Conservation (phyloP, 2,329 filamentous ascomycete genomes). For the Fusarium chuoi region DNA sequence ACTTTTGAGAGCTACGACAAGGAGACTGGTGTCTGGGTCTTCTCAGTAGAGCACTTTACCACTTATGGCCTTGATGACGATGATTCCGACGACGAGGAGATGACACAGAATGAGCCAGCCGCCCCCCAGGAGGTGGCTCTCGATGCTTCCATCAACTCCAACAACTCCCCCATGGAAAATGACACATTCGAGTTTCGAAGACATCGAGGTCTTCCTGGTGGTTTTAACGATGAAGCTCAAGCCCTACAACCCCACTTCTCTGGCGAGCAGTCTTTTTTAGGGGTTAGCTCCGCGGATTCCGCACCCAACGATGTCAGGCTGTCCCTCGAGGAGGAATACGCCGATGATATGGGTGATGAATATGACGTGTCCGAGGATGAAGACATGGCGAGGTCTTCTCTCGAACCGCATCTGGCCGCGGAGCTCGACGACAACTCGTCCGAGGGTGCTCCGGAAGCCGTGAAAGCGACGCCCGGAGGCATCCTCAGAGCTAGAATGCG, state of each 20-base stretch:
- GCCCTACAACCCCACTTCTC: constrained; percentile 66
- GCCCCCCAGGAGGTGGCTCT: constrained; percentile 38
- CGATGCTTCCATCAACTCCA: constrained; percentile 39
- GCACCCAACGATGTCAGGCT: constrained; percentile 69
- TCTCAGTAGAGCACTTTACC: constrained; percentile 95
- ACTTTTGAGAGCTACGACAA: constrained; percentile 83
- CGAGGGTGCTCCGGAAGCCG: constrained; percentile 60
- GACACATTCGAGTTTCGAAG: constrained; percentile 68
- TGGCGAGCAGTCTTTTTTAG: constrained; percentile 86
- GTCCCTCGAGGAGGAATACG: constrained; percentile 69
- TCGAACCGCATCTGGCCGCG: constrained; percentile 78
- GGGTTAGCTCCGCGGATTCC: constrained; percentile 87
- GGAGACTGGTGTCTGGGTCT: constrained; percentile 87
- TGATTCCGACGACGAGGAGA: constrained; percentile 68
- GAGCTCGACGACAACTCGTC: constrained; percentile 73
- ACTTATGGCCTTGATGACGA: constrained; percentile 89
- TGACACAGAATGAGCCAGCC: constrained; percentile 7
- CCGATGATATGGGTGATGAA: constrained; percentile 73
- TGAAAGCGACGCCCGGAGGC: constrained; percentile 64
- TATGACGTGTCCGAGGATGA: constrained; percentile 78
- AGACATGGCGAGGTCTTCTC: constrained; percentile 82
- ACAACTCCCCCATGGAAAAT: constrained; percentile 56
- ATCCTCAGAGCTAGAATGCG: constrained; percentile 72
- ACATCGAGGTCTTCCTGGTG: constrained; percentile 73
- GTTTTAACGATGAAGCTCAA: constrained; percentile 75